phyloP scores from a whole-genome alignment of 805 yeast species.

The Kodamaea restingae region DNA sequence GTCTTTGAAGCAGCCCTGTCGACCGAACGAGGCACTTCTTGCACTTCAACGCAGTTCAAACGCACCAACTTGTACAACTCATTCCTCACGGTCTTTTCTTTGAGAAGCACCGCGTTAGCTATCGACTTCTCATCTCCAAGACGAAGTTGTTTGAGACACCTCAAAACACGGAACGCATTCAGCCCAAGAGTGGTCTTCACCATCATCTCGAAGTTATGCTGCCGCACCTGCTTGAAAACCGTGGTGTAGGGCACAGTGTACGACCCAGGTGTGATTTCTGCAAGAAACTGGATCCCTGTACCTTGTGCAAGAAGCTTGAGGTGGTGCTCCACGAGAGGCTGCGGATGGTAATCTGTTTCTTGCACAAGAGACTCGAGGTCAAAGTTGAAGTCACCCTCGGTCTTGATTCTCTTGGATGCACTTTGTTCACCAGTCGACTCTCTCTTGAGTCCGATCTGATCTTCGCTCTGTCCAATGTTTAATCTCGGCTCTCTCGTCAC shows the following conservation, averaged over 20 bases:
- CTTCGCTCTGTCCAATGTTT: too few relatives aligned
- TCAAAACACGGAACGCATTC: conserved; percentile 65
- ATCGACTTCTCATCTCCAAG: conserved; percentile 83
- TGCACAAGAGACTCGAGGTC: neutral
- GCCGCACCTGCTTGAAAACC: conserved; percentile 44
- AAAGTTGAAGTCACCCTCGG: conserved; percentile 22
- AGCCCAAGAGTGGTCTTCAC: conserved; percentile 61
- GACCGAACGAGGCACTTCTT: conserved; percentile 87
- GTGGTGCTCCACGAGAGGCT: conserved; percentile 51
- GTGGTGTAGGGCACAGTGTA: conserved; percentile 62
- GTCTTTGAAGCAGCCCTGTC: conserved; percentile 92
- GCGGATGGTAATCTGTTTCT: conserved; percentile 15
- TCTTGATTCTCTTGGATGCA: conserved; percentile 36
- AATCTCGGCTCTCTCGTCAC: conserved; percentile 22
- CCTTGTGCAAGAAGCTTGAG: conserved; percentile 59
- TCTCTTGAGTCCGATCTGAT: too few relatives aligned
- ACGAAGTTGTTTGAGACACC: conserved; percentile 67
- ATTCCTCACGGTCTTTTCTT: conserved; percentile 71
- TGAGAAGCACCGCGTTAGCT: conserved; percentile 69
- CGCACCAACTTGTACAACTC: conserved; percentile 63
- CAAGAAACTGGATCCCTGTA: conserved; percentile 53
- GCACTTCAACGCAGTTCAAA: conserved; percentile 75
- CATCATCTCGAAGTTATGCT: conserved; percentile 51
- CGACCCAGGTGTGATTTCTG: conserved; percentile 50
- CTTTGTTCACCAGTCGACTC: conserved; percentile 9